These are phyloP conservation scores for Cyclotella sp. DNA, from an alignment of 108 stramenopile genomes.

Conservation along the genomic window DNA sequence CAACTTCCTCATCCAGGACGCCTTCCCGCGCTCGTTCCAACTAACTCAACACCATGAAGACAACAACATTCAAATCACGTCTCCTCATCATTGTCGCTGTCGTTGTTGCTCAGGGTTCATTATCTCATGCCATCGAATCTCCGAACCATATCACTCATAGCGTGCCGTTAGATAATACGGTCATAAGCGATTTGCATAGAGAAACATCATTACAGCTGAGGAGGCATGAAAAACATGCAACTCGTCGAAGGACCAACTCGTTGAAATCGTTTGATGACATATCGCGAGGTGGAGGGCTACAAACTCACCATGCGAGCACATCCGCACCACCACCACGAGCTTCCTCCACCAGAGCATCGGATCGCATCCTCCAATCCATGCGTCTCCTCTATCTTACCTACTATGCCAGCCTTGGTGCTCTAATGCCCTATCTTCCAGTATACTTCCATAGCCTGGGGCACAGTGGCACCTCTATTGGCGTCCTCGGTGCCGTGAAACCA, in stretches of 20 bases:
- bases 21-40: too few relatives aligned
- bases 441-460: conserved; percentile 94
- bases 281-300: conserved; percentile 11
- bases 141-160: too few relatives aligned
- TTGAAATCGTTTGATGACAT: conserved; percentile 7
- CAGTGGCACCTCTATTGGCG: conserved; percentile 84
- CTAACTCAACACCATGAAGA: too few relatives aligned
- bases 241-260: background rate
- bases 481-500: conserved; percentile 94
- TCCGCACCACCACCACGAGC: conserved; percentile 9
- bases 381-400: conserved; percentile 88
- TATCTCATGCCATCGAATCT: too few relatives aligned
- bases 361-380: conserved; percentile 62
- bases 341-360: background rate
- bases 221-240: background rate
- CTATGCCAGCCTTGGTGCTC: conserved; percentile 88
- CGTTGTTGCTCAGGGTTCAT: too few relatives aligned
- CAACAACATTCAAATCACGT: too few relatives aligned
- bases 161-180: too few relatives aligned
- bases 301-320: background rate
- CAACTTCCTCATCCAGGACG: too few relatives aligned
- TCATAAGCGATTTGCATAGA: too few relatives aligned
- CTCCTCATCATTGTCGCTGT: too few relatives aligned
- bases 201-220: background rate
- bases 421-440: conserved; percentile 95